Conservation (phyloP, 2,329 filamentous ascomycete genomes). For the Ceratocystiopsis sp. region DNA sequence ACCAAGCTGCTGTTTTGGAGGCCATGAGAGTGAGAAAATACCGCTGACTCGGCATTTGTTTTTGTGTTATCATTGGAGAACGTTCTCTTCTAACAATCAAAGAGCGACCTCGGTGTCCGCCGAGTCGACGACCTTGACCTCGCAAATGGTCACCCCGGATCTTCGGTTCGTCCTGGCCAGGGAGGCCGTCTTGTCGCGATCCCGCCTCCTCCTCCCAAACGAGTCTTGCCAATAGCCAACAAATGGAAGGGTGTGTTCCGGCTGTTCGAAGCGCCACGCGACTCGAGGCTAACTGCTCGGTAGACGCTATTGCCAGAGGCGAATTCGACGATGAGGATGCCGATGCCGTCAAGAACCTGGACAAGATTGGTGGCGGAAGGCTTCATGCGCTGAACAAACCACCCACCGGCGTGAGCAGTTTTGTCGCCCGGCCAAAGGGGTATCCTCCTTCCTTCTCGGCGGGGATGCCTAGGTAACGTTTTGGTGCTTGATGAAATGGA, state of each 20-base stretch:
- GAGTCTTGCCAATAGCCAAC: constrained; percentile 1
- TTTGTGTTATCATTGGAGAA: not conserved
- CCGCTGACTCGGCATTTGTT: not conserved
- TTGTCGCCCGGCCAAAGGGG: too few species aligned
- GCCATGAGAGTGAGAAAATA: constrained; percentile 1
- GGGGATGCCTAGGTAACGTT: too few species aligned
- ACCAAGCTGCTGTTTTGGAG: not conserved
- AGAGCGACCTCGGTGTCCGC: constrained; percentile 7
- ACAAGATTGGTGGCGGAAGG: constrained; percentile 7
- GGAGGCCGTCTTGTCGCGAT: not conserved
- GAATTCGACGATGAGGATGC: constrained; percentile 11
- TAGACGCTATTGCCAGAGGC: constrained; percentile 7
- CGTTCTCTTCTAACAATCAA: not conserved
- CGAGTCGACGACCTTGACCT: constrained; percentile 9
- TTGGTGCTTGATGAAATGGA: too few species aligned
- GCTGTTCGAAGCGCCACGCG: too few species aligned
- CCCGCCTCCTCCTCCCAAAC: not conserved
- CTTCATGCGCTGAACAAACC: constrained; percentile 6
- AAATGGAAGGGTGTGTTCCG: constrained; percentile 3
- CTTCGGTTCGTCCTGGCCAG: not conserved
- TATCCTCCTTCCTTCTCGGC: too few species aligned
- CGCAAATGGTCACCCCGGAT: constrained; percentile 4
- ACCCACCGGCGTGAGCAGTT: too few species aligned
- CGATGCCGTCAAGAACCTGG: constrained; percentile 8
- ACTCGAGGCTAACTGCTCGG: too few species aligned